Conservation (phyloP, 495 filamentous ascomycete genomes). For the Hypoxylon crocopeplum region DNA sequence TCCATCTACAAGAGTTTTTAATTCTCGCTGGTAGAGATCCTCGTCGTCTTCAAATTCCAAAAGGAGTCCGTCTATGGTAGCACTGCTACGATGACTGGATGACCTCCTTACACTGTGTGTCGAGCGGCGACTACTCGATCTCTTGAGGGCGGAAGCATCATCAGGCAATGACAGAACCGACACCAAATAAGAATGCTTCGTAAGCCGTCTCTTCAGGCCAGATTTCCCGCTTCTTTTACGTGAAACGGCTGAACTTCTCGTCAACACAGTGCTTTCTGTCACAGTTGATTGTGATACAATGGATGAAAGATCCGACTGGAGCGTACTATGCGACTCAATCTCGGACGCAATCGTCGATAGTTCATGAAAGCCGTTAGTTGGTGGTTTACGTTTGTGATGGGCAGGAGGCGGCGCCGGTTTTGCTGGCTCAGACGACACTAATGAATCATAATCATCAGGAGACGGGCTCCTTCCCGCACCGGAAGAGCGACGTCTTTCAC, state of each 20-base stretch:
- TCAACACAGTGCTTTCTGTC: conserved; percentile 52
- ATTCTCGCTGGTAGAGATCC: conserved; percentile 86
- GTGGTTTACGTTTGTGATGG: conserved; percentile 60
- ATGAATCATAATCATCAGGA: conserved; percentile 42
- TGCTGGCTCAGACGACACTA: conserved; percentile 40
- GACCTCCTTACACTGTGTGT: conserved; percentile 74
- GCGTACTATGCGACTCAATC: conserved; percentile 63
- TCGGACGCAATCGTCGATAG: conserved; percentile 76
- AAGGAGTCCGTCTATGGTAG: conserved; percentile 76
- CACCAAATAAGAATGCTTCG: conserved; percentile 91
- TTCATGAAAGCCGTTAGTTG: conserved; percentile 68
- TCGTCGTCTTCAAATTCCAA: conserved; percentile 85
- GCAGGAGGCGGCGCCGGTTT: conserved; percentile 34
- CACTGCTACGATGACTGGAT: conserved; percentile 67
- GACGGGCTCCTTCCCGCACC: conserved; percentile 38
- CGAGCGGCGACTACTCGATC: conserved; percentile 68
- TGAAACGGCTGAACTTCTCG: conserved; percentile 47
- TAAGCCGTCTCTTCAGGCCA: conserved; percentile 74
- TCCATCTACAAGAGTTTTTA: conserved; percentile 92
- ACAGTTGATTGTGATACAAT: conserved; percentile 57
- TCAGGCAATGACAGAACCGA: conserved; percentile 84
- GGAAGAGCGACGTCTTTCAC: conserved; percentile 41
- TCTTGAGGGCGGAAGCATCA: conserved; percentile 57
- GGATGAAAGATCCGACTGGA: conserved; percentile 49
- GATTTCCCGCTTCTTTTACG: conserved; percentile 50